A percentile compares a stretch with the other conserved stretches of the same genome.
Conservation (phyloP, 2,329 filamentous ascomycete genomes). For the Aspergillus texensis region DNA sequence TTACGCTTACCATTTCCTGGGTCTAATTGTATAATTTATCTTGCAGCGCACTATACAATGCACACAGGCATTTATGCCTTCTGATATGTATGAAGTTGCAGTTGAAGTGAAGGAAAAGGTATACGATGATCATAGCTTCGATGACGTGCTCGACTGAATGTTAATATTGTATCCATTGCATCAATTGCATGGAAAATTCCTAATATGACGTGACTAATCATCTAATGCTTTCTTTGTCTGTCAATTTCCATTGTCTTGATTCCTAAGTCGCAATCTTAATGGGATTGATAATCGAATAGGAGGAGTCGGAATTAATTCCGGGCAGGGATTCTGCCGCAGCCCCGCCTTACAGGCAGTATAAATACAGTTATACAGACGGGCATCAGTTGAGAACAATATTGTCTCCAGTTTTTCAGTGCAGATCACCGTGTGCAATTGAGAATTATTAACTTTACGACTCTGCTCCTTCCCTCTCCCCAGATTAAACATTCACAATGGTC, state of each 20-base stretch:
- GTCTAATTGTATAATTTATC: not conserved
- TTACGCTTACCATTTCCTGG: not conserved
- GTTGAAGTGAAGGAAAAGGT: not conserved
- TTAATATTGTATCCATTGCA: not conserved
- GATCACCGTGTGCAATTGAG: not conserved
- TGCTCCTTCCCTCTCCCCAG: not conserved
- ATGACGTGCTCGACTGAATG: not conserved
- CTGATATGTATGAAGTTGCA: not conserved
- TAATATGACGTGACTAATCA: not conserved
- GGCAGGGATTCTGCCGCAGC: not conserved
- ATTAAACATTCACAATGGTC: constrained; percentile 23
- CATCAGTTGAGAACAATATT: not conserved
- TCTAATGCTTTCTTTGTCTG: not conserved
- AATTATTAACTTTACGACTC: not conserved
- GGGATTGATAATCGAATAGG: not conserved
- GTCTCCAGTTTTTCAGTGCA: not conserved
- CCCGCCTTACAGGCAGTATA: not conserved
- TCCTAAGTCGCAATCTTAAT: not conserved
- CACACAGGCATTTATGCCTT: not conserved
- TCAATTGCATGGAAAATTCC: not conserved
- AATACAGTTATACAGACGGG: not conserved
- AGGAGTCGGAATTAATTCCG: not conserved
- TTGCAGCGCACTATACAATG: not conserved
- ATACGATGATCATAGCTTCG: not conserved
- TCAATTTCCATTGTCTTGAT: not conserved